Conservation (phyloP, 345 rosid species). For the Arabis alpina region DNA sequence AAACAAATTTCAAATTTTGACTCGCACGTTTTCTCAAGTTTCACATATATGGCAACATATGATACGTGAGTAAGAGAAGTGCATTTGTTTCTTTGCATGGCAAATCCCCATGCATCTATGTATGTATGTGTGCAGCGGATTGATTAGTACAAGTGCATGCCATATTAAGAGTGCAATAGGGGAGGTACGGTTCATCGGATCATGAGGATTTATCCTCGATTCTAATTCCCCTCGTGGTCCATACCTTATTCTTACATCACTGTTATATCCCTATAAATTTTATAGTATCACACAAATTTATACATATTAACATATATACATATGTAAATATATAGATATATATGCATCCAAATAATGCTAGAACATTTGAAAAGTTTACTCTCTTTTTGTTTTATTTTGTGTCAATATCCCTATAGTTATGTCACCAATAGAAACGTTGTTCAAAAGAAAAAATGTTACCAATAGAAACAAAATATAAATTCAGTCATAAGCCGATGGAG, state of each 20-base stretch:
- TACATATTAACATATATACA: neutral
- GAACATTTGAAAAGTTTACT: slow-evolving; percentile 2
- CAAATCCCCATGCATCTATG: slow-evolving; percentile 39
- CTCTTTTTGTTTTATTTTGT: neutral
- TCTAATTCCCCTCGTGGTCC: slow-evolving; percentile 42
- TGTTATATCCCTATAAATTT: slow-evolving; percentile 19
- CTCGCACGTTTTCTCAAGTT: slow-evolving; percentile 39
- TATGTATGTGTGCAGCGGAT: slow-evolving; percentile 28
- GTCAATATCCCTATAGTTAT: slow-evolving; percentile 17
- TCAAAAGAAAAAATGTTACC: too few relatives aligned
- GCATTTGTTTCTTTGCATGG: slow-evolving; percentile 45
- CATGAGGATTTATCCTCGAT: slow-evolving; percentile 40
- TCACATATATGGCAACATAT: slow-evolving; percentile 40
- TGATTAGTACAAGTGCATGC: slow-evolving; percentile 49
- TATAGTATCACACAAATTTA: slow-evolving; percentile 3
- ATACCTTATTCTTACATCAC: slow-evolving; percentile 35
- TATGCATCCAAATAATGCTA: slow-evolving; percentile 5
- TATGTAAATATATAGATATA: neutral
- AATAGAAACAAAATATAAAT: too few relatives aligned
- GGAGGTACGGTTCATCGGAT: slow-evolving; percentile 45
- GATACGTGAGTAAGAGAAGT: slow-evolving; percentile 38
- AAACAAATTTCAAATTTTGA: slow-evolving; percentile 34
- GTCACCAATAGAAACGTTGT: too few relatives aligned
- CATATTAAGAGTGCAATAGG: slow-evolving; percentile 33
- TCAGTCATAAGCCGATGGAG: too few relatives aligned